Evolutionary conservation across 257 asterid genomes (phyloP), one percentile per base, ranked within the genome.

Genomic region (Coffea eugenioides): DNA sequence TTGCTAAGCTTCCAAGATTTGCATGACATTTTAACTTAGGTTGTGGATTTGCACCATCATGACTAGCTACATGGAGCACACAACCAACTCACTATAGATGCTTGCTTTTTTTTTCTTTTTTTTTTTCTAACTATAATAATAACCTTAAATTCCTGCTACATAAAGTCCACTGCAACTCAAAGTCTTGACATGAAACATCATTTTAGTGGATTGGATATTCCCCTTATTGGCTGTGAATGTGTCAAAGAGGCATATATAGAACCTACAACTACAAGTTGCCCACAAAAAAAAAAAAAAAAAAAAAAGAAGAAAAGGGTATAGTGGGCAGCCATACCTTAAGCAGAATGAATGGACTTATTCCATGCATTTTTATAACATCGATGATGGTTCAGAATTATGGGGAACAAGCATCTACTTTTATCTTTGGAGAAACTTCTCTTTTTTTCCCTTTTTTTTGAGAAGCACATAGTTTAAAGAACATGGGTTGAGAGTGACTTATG

Each of bases 1-100:
- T 27, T 34, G 48, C 48, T 68, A 31, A 68, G 25, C 21, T 71
- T 23, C 43, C 20, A 25, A n/a, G 61, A 48, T 46, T 71, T 71
- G 41, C 6, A 48, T 48, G 43, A 46, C 62, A 25, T 27, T 71
- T 34, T 12, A 71, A 39, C 43, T n/a, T 3, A 25, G 10, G 5
- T 48, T 71, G 52, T 57, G 13, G 56, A 75, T 57, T 61, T 75
- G 72, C 79, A 43, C 43, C 25, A 57, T 75, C 71, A 75, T 43
- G n/a, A 6, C 71, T n/a, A 18, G 2, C 71, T n/a, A 27, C 43
- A 41, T 59, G 48, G 75, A 25, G 61, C 61, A 71, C 49, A 8
- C 4, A 5, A 23, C 15, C 39, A 15, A 20, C 31, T 51, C 39
- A 70, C 45, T 8, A 69, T 69, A 31, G 1, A 45, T 48, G 3